These are phyloP conservation scores for Croton laevigatus DNA, from an alignment of 441 rosid species.

Conservation along the genomic window DNA sequence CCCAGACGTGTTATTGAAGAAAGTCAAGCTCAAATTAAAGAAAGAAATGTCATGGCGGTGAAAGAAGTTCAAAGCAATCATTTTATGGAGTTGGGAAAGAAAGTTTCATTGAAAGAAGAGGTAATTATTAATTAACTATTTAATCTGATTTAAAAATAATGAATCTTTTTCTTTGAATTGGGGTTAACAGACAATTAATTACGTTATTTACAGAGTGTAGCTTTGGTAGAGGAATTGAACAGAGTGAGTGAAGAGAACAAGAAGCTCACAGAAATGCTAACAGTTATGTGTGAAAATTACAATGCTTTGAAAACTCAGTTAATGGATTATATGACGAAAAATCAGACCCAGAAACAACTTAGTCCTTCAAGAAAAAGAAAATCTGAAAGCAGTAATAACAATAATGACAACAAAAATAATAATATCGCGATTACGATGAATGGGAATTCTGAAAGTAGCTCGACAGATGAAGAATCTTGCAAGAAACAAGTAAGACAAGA, in stretches of 20 bases:
- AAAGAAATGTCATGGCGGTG: slow-evolving; percentile 7
- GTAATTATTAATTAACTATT: slow-evolving; percentile 19
- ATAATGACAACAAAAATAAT: slow-evolving; percentile 14
- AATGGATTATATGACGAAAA: slow-evolving; percentile 53
- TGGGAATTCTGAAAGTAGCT: slow-evolving; percentile 81
- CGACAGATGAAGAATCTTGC: slow-evolving; percentile 74
- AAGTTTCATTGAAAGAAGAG: slow-evolving; percentile 44
- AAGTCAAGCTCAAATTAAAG: slow-evolving; percentile 28
- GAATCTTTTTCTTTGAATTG: no score
- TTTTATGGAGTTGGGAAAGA: slow-evolving; percentile 31
- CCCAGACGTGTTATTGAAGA: slow-evolving; percentile 38
- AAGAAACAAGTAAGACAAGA: slow-evolving; percentile 70
- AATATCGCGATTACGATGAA: slow-evolving; percentile 19
- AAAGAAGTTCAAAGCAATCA: slow-evolving; percentile 27
- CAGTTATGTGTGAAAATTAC: slow-evolving; percentile 74
- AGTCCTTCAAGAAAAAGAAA: slow-evolving; percentile 76
- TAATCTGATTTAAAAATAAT: neutral
- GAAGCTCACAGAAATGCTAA: slow-evolving; percentile 77
- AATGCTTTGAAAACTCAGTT: slow-evolving; percentile 58
- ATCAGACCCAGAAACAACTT: slow-evolving; percentile 27
- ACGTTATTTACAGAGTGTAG: slow-evolving; percentile 32
- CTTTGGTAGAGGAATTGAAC: slow-evolving; percentile 72
- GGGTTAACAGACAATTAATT: no score
- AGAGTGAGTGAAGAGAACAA: slow-evolving; percentile 80
- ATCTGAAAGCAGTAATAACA: slow-evolving; percentile 46